These are phyloP conservation scores for Nemania sp. DNA, from an alignment of 2,329 filamentous ascomycete genomes.

Conservation along the genomic window DNA sequence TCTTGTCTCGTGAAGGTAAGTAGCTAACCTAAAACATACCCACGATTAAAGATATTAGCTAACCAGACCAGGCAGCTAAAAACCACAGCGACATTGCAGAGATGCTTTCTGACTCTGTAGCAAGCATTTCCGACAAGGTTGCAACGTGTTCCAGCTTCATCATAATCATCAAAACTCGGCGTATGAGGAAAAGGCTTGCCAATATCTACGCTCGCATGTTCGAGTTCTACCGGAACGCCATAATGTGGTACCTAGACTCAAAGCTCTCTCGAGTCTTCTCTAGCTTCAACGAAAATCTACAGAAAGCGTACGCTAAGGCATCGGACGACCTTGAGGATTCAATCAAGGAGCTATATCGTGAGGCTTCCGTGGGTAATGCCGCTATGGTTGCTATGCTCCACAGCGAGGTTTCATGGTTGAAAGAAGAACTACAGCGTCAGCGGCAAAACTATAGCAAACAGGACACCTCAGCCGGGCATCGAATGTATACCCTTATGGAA, in stretches of 20 bases:
- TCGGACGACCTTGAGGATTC: constrained; percentile 11
- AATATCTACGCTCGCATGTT: constrained; percentile 25
- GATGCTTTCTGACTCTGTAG: constrained; percentile 16
- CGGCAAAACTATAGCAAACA: not conserved
- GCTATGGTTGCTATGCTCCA: constrained; percentile 18
- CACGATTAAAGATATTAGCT: not conserved
- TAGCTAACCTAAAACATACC: not conserved
- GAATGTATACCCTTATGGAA: constrained; percentile 12
- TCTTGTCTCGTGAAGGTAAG: constrained; percentile 25
- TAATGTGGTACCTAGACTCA: constrained; percentile 22
- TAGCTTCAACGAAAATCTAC: constrained; percentile 18
- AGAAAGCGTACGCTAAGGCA: constrained; percentile 1
- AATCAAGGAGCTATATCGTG: constrained; percentile 20
- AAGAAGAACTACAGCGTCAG: constrained; percentile 3
- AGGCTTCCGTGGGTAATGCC: constrained; percentile 15
- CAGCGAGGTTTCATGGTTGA: constrained; percentile 3
- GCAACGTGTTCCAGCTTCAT: constrained; percentile 17
- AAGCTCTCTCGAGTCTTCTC: constrained; percentile 14
- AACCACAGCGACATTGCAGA: constrained; percentile 25
- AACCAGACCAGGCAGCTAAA: constrained; percentile 16
- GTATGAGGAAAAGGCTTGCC: constrained; percentile 19
- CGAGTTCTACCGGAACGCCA: constrained; percentile 20
- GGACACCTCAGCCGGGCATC: constrained; percentile 4
- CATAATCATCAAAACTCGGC: constrained; percentile 19
- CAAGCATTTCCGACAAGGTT: constrained; percentile 21